Conservation (phyloP, 805 yeast species). For the Pichia manshurica region DNA sequence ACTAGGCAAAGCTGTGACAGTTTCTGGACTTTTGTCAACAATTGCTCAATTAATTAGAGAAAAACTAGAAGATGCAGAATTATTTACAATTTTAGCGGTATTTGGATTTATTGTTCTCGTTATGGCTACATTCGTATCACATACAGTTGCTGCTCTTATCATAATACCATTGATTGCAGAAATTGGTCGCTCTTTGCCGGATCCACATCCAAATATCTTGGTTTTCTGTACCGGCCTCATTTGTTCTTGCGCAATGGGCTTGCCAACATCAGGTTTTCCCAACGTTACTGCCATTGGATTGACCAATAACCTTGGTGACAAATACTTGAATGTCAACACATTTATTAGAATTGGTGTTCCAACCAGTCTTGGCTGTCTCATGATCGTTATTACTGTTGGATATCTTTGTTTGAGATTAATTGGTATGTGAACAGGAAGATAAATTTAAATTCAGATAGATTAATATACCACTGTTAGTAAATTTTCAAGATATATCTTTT, state of each 20-base stretch:
- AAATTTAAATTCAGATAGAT: not conserved
- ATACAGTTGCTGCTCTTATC: conserved; percentile 94
- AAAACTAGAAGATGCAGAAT: conserved; percentile 58
- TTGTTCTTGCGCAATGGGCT: conserved; percentile 95
- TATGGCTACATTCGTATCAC: conserved; percentile 93
- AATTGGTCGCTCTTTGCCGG: conserved; percentile 68
- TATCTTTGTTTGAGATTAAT: conserved; percentile 60
- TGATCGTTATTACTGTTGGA: conserved; percentile 72
- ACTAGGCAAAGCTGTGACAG: conserved; percentile 88
- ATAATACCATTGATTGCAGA: conserved; percentile 86
- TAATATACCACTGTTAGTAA: no score
- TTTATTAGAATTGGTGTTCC: conserved; percentile 92
- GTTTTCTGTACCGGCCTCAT: conserved; percentile 61
- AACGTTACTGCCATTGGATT: conserved; percentile 95
- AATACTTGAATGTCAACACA: conserved; percentile 78
- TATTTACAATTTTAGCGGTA: conserved; percentile 66
- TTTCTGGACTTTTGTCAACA: conserved; percentile 77
- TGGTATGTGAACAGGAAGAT: conserved; percentile 34
- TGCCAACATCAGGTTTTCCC: conserved; percentile 97
- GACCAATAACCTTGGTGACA: conserved; percentile 87
- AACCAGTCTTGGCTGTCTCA: conserved; percentile 68
- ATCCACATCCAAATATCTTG: conserved; percentile 80
- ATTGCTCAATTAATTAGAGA: conserved; percentile 67
- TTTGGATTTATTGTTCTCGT: conserved; percentile 78
- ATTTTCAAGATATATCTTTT: no score